Conservation (phyloP, 169 alveolate species). For the Eimeria maxima region DNA sequence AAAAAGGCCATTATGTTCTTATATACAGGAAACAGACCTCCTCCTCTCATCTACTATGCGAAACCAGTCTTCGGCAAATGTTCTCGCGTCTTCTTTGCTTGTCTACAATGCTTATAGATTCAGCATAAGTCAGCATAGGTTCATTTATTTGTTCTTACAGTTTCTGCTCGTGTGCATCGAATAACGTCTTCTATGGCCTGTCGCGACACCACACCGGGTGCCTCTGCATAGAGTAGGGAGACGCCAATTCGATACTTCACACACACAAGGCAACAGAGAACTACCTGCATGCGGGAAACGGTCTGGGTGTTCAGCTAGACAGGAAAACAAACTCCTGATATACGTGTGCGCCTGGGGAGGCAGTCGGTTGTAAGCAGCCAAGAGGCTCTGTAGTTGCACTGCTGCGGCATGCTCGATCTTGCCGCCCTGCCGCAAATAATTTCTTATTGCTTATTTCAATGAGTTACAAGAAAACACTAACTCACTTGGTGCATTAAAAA, state of each 20-base stretch:
- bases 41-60: conserved; percentile 31
- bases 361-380: conserved; percentile 38
- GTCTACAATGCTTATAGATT: background rate
- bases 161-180: conserved; percentile 46
- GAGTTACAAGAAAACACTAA: too few species aligned
- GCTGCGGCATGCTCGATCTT: conserved; percentile 38
- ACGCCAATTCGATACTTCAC: background rate
- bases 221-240: background rate
- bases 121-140: background rate
- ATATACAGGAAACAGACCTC: background rate
- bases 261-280: too few species aligned
- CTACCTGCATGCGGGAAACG: conserved; percentile 63
- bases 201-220: conserved; percentile 76
- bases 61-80: conserved; percentile 76
- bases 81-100: conserved; percentile 50
- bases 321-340: conserved; percentile 7
- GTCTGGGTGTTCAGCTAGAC: conserved; percentile 59
- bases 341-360: background rate
- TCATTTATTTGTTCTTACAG: conserved; percentile 27
- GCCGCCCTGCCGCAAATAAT: conserved; percentile 16
- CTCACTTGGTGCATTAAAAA: conserved; percentile 76
- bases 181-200: conserved; percentile 50
- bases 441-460: background rate
- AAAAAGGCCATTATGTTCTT: background rate
- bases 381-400: conserved; percentile 57